These are phyloP conservation scores for Leishmania amazonensis DNA, from an alignment of 208 protist species.

Conservation along the genomic window DNA sequence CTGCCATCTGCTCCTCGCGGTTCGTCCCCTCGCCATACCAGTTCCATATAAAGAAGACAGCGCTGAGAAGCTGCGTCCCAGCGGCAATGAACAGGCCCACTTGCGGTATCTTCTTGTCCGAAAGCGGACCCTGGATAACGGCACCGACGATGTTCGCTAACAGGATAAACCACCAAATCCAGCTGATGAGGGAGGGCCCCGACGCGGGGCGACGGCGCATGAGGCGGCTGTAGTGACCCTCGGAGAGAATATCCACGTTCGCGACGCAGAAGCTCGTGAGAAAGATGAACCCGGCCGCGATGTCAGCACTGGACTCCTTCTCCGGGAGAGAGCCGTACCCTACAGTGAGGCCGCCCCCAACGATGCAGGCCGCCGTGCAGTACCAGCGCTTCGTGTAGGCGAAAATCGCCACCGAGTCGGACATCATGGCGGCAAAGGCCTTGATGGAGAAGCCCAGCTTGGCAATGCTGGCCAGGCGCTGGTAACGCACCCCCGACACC, in stretches of 20 bases:
- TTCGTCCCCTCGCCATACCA: constrained; percentile 74
- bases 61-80: constrained; percentile 53
- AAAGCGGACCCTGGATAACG: constrained; percentile 57
- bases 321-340: constrained; percentile 50
- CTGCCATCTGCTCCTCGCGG: constrained; percentile 48
- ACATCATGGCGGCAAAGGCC: constrained; percentile 50
- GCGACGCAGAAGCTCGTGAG: constrained; percentile 57
- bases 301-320: constrained; percentile 38
- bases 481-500: constrained; percentile 43
- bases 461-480: constrained; percentile 48
- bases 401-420: constrained; percentile 57
- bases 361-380: constrained; percentile 44
- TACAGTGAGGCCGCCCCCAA: constrained; percentile 52
- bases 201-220: constrained; percentile 47
- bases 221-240: constrained; percentile 81
- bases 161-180: constrained; percentile 78
- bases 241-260: constrained; percentile 78
- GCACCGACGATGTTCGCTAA: constrained; percentile 49
- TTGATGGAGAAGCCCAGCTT: constrained; percentile 70
- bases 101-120: constrained; percentile 42
- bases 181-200: constrained; percentile 70
- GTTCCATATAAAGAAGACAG: constrained; percentile 66
- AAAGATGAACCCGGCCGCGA: constrained; percentile 62
- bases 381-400: constrained; percentile 87
- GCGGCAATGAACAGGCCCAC: constrained; percentile 62